phyloP scores from a whole-genome alignment of 1,139 yeast genomes.

The Hansenula lynferdii region DNA sequence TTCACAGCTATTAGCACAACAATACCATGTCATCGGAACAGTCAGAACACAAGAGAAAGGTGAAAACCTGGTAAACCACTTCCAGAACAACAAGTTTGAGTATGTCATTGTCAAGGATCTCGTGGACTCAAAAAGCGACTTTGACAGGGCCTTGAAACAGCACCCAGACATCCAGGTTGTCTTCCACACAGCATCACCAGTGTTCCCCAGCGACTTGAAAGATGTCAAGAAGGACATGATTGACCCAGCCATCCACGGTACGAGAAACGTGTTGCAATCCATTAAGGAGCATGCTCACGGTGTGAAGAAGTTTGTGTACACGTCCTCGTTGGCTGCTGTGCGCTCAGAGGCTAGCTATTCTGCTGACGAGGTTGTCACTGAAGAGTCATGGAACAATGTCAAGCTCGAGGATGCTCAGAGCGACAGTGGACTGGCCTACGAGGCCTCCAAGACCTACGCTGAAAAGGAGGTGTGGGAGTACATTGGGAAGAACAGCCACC shows the following conservation, averaged over 20 bases:
- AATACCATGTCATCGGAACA: constrained; percentile 31
- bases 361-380: constrained; percentile 26
- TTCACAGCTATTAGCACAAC: constrained; percentile 22
- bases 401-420: constrained; percentile 27
- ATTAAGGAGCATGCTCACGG: constrained; percentile 37
- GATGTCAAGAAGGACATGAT: constrained; percentile 34
- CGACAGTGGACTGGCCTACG: constrained; percentile 33
- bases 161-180: constrained; percentile 41
- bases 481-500: constrained; percentile 28
- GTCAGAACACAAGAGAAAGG: constrained; percentile 30
- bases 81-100: constrained; percentile 2
- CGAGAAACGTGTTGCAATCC: constrained; percentile 37
- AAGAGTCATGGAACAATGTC: constrained; percentile 33
- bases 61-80: constrained; percentile 5
- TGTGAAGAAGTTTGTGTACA: constrained; percentile 45
- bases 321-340: constrained; percentile 49
- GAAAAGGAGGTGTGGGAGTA: constrained; percentile 52
- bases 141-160: constrained; percentile 28
- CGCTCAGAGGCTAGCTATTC: constrained; percentile 13
- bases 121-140: constrained; percentile 29
- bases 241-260: constrained; percentile 47
- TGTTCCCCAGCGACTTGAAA: constrained; percentile 23
- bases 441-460: constrained; percentile 44
- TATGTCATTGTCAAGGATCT: constrained; percentile 30
- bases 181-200: constrained; percentile 50